Percentiles rank a stretch among this genome's conserved stretches.
phyloP scores from a whole-genome alignment of 2,329 filamentous ascomycete species.

The Xylaria polymorpha region DNA sequence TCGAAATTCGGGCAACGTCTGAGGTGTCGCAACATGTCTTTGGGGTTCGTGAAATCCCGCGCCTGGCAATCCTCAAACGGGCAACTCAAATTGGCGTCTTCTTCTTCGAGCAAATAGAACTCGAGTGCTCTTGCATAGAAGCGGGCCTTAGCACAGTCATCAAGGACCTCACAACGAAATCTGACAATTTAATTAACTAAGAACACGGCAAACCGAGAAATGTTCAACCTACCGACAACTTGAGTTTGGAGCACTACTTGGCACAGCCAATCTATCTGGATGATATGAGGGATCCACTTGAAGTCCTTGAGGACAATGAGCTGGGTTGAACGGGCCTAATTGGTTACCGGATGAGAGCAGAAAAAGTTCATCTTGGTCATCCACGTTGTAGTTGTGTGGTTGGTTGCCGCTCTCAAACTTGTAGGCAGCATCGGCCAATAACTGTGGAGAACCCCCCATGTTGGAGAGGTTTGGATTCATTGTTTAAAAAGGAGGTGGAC shows the following conservation, averaged over 20 bases:
- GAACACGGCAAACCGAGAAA: neutral
- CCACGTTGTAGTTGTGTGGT: neutral
- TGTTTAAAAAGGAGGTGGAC: neutral
- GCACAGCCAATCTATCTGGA: neutral
- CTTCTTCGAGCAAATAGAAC: constrained; percentile 36
- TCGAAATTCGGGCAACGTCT: constrained; percentile 36
- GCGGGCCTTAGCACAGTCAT: constrained; percentile 40
- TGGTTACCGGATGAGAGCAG: neutral
- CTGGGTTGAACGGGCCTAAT: neutral
- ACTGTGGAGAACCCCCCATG: constrained; percentile 16
- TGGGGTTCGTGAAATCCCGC: constrained; percentile 21
- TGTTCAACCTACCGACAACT: constrained; percentile 24
- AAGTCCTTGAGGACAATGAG: neutral
- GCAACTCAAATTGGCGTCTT: constrained; percentile 31
- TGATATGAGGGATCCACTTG: neutral
- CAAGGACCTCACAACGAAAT: constrained; percentile 32
- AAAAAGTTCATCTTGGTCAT: too few species aligned
- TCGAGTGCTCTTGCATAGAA: constrained; percentile 37
- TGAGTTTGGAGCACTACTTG: neutral
- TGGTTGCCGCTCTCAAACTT: neutral
- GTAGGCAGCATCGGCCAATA: neutral
- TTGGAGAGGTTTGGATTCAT: constrained; percentile 8
- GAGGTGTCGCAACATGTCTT: constrained; percentile 42
- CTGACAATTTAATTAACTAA: constrained; percentile 28
- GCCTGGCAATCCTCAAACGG: constrained; percentile 35